Conservation (phyloP, 495 filamentous ascomycete genomes). For the Penicillium angulare region DNA sequence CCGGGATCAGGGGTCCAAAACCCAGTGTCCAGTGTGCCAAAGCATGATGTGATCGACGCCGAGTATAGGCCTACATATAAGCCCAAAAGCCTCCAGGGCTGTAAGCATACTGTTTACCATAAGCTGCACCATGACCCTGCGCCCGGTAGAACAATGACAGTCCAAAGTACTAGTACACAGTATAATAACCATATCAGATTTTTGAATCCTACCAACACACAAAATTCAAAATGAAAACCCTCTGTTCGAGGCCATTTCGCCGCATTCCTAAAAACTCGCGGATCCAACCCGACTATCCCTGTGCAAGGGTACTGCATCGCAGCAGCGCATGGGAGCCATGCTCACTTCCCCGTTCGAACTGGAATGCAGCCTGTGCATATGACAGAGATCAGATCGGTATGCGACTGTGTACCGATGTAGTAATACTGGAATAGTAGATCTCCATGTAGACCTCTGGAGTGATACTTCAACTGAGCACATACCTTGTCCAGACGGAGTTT, state of each 20-base stretch:
- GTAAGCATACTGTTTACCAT: too few species aligned
- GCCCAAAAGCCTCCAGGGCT: too few species aligned
- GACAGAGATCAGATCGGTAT: background rate
- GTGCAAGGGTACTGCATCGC: background rate
- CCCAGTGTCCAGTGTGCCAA: background rate
- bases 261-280: background rate
- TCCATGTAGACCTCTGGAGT: background rate
- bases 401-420: background rate
- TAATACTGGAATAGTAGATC: background rate
- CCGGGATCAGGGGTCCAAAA: background rate
- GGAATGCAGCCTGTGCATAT: background rate
- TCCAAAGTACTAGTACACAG: too few species aligned
- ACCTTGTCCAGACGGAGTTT: background rate
- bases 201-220: too few species aligned
- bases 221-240: background rate
- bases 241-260: background rate
- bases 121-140: too few species aligned
- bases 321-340: slow-evolving; percentile 1
- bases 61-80: too few species aligned
- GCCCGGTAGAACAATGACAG: too few species aligned
- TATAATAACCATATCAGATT: too few species aligned
- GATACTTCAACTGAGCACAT: too few species aligned
- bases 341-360: background rate
- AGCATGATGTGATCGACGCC: too few species aligned
- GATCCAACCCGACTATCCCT: background rate